Evolutionary conservation across 176 grass and related monocot genomes (phyloP).

Genomic region (Bothriochloa decipiens): DNA sequence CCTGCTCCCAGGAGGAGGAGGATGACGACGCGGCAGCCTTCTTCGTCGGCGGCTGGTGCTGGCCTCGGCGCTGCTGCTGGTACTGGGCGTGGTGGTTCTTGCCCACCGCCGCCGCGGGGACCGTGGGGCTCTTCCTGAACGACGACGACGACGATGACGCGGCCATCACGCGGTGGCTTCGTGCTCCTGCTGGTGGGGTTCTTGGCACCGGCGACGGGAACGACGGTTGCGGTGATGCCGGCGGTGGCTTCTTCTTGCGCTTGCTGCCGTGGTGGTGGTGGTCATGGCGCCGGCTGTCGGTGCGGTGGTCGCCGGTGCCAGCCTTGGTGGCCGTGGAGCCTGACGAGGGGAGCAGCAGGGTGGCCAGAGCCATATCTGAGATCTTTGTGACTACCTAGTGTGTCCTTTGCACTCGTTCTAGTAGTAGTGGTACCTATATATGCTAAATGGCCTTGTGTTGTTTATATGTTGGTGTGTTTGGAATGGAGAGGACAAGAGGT

Average conservation of each 20-base stretch:
- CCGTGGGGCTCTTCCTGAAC: constrained; percentile 29
- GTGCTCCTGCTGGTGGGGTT: background rate
- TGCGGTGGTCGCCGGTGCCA: background rate
- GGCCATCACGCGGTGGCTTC: background rate
- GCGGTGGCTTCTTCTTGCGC: constrained; percentile 64
- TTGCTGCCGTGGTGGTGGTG: constrained; percentile 42
- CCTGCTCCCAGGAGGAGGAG: constrained; percentile 57
- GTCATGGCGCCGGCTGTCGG: constrained; percentile 29
- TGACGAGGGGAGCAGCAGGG: constrained; percentile 52
- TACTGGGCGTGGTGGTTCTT: background rate
- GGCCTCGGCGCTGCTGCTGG: background rate
- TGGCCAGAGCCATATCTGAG: constrained; percentile 52
- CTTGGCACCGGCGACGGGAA: constrained; percentile 2
- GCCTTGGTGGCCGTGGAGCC: background rate
- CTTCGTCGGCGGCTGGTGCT: background rate
- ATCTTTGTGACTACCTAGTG: background rate
- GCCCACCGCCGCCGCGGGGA: background rate
- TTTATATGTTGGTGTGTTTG: too few species aligned
- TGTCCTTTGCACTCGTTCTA: background rate
- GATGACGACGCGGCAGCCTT: background rate
- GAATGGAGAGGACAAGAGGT: constrained; percentile 14
- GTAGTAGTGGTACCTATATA: background rate
- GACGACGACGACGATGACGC: background rate
- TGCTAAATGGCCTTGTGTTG: background rate
- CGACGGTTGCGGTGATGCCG: constrained; percentile 24